Evolutionary conservation across 345 rosid genomes (phyloP).

Genomic region (Eutrema heterophyllum): DNA sequence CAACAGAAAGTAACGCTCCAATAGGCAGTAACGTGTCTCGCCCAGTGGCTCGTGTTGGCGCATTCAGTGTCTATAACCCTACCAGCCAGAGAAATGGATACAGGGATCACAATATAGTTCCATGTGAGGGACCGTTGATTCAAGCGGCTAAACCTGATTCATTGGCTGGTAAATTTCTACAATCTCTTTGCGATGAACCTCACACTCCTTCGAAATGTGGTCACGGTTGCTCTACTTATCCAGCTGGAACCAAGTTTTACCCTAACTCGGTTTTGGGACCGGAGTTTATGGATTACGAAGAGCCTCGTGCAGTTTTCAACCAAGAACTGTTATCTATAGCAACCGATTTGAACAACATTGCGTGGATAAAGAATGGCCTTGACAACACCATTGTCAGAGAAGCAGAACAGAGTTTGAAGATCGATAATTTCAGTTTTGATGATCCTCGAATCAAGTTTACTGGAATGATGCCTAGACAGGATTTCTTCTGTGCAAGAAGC

Average conservation of each 20-base stretch:
- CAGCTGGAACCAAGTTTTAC: slow-evolving; percentile 19
- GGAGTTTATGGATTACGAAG: slow-evolving; percentile 78
- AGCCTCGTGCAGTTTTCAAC: slow-evolving; percentile 48
- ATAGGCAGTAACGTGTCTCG: slow-evolving; percentile 28
- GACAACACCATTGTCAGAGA: slow-evolving; percentile 43
- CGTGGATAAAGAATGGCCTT: slow-evolving; percentile 80
- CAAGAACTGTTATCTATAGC: slow-evolving; percentile 74
- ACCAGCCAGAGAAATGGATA: slow-evolving; percentile 31
- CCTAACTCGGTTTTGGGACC: slow-evolving; percentile 61
- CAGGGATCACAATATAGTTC: slow-evolving; percentile 31
- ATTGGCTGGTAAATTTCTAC: slow-evolving; percentile 46
- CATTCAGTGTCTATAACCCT: slow-evolving; percentile 60
- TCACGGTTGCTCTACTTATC: slow-evolving; percentile 53
- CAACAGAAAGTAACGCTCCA: slow-evolving; percentile 4
- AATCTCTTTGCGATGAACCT: slow-evolving; percentile 49
- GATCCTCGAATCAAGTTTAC: slow-evolving; percentile 46
- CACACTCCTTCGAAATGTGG: slow-evolving; percentile 62
- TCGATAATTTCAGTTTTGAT: slow-evolving; percentile 28
- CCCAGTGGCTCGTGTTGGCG: slow-evolving; percentile 65
- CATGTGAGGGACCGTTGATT: slow-evolving; percentile 49
- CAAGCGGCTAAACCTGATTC: slow-evolving; percentile 48
- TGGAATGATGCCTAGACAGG: slow-evolving; percentile 47
- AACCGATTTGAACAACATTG: slow-evolving; percentile 77
- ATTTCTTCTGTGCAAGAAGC: slow-evolving; percentile 44
- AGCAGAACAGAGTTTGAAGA: slow-evolving; percentile 37